phyloP scores from a whole-genome alignment of 2,329 filamentous ascomycete genomes.

The Beauveria brongniartii region DNA sequence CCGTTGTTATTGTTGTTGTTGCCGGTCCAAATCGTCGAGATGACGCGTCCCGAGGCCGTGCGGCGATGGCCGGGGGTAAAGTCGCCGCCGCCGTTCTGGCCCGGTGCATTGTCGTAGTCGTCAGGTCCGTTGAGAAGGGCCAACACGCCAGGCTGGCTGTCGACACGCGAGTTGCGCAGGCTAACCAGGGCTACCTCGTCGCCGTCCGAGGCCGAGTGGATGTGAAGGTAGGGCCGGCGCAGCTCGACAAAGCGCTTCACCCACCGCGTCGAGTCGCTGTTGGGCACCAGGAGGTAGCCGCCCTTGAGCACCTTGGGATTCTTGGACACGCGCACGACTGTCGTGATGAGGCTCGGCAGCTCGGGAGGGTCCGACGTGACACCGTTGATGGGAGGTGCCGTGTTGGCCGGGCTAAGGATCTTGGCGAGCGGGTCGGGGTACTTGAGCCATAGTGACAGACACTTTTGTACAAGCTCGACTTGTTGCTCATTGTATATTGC shows the following conservation, averaged over 20 bases:
- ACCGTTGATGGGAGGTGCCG: slow-evolving; percentile 61
- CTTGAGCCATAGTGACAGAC: slow-evolving; percentile 56
- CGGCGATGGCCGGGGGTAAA: slow-evolving; percentile 40
- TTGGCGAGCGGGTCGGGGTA: slow-evolving; percentile 48
- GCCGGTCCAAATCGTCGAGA: slow-evolving; percentile 50
- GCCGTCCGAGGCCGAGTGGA: slow-evolving; percentile 76
- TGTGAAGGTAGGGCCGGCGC: slow-evolving; percentile 81
- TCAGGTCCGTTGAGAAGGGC: slow-evolving; percentile 56
- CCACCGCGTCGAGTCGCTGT: slow-evolving; percentile 76
- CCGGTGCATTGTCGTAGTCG: slow-evolving; percentile 26
- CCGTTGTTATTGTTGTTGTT: slow-evolving; percentile 30
- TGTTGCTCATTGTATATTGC: slow-evolving; percentile 41
- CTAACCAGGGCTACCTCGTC: slow-evolving; percentile 89
- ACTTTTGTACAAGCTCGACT: slow-evolving; percentile 41
- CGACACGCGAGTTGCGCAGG: slow-evolving; percentile 80
- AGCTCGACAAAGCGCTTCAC: slow-evolving; percentile 89
- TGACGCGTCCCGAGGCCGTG: slow-evolving; percentile 42
- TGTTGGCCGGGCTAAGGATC: slow-evolving; percentile 53
- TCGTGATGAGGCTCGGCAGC: slow-evolving; percentile 62
- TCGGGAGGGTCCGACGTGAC: slow-evolving; percentile 37
- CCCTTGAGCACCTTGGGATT: slow-evolving; percentile 76
- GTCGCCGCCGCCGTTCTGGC: slow-evolving; percentile 25
- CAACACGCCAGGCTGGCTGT: slow-evolving; percentile 83
- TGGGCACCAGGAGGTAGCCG: slow-evolving; percentile 80
- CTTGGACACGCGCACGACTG: slow-evolving; percentile 70